Evolutionary conservation across 2,329 filamentous ascomycete species (phyloP).

Genomic region (Trichoderma asperellum): DNA sequence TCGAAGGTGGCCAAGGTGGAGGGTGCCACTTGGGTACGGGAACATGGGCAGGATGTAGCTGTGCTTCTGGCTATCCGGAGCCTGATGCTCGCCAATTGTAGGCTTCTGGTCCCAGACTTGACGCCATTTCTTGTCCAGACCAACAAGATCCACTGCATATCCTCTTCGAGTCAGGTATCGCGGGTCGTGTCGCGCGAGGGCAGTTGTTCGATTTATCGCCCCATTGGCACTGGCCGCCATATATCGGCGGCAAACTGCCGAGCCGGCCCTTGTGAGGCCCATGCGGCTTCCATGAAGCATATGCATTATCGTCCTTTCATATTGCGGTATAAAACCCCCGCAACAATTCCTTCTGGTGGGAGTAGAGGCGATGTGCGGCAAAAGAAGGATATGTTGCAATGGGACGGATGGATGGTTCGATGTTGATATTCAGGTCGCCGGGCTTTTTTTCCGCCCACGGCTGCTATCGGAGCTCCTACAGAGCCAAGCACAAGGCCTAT

Average conservation of each 20-base stretch:
- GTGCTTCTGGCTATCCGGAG: conserved; percentile 37
- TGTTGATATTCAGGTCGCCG: conserved; percentile 7
- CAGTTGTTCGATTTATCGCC: conserved; percentile 15
- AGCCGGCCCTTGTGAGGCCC: conserved; percentile 31
- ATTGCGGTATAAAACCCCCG: conserved; percentile 13
- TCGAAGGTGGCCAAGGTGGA: conserved; percentile 85
- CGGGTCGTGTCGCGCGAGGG: conserved; percentile 23
- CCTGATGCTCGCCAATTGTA: conserved; percentile 30
- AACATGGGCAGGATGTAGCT: conserved; percentile 89
- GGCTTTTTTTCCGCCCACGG: conserved; percentile 13
- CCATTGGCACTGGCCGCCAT: conserved; percentile 6
- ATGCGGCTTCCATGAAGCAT: conserved; percentile 36
- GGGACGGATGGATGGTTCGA: conserved; percentile 11
- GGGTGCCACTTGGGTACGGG: conserved; percentile 83
- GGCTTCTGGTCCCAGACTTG: conserved; percentile 45
- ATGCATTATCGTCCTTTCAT: conserved; percentile 39
- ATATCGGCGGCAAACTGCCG: conserved; percentile 23
- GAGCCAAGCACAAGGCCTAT: background rate
- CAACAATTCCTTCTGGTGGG: background rate
- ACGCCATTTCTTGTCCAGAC: conserved; percentile 57
- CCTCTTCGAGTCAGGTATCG: conserved; percentile 35
- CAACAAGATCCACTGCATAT: conserved; percentile 53
- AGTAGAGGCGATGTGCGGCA: conserved; percentile 1
- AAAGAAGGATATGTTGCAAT: background rate
- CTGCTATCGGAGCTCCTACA: conserved; percentile 8